phyloP scores from a whole-genome alignment of 1,284 basidiomycete genomes.

The Ceratobasidium sp. region DNA sequence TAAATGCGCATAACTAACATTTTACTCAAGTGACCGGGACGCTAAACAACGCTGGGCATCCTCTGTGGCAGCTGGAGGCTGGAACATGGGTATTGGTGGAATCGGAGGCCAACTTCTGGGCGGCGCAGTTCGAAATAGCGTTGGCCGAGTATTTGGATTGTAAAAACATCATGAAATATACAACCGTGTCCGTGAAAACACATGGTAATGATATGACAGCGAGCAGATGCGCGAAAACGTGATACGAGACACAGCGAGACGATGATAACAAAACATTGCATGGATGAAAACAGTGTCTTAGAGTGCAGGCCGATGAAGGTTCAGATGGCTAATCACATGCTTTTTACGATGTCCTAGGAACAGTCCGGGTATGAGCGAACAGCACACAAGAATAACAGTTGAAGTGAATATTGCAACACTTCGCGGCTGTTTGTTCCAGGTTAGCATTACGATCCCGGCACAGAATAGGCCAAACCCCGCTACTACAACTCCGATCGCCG shows the following conservation, averaged over 20 bases:
- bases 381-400: conserved; percentile 2
- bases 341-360: conserved; percentile 35
- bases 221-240: not conserved
- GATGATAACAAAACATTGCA: not conserved
- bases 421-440: conserved; percentile 30
- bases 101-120: conserved; percentile 82
- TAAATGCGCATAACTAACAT: conserved; percentile 21
- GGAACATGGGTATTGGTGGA: conserved; percentile 73
- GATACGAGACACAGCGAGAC: conserved; percentile 6
- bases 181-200: not conserved
- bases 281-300: not conserved
- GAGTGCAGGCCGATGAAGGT: conserved; percentile 19
- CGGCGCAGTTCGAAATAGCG: conserved; percentile 79
- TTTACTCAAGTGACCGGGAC: conserved; percentile 76
- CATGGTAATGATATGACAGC: not conserved
- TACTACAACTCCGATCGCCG: conserved; percentile 6
- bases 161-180: conserved; percentile 18
- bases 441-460: conserved; percentile 26
- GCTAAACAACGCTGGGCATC: conserved; percentile 87
- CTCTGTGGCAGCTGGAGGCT: conserved; percentile 68
- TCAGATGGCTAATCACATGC: conserved; percentile 33
- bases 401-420: conserved; percentile 24
- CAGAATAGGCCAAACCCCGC: conserved; percentile 27
- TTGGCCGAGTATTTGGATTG: conserved; percentile 75
- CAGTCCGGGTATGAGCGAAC: conserved; percentile 10